These are phyloP conservation scores for Candida albicans DNA, from an alignment of 1,139 yeast species.

Conservation along the genomic window DNA sequence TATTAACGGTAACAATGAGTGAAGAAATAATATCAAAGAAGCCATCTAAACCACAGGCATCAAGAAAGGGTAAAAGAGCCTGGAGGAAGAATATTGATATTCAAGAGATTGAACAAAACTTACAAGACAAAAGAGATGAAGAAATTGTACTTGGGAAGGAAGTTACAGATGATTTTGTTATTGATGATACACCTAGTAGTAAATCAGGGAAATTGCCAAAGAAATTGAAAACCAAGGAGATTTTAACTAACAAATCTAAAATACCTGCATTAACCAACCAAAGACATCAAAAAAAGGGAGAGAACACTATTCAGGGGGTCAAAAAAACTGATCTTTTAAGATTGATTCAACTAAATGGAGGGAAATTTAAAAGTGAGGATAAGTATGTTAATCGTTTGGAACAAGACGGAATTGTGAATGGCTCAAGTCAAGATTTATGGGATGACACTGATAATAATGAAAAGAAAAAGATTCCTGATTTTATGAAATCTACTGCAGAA, in stretches of 20 bases:
- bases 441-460: constrained; percentile 23
- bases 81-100: constrained; percentile 96
- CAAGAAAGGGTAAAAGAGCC: constrained; percentile 90
- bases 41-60: constrained; percentile 46
- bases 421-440: constrained; percentile 68
- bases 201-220: constrained; percentile 30
- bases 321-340: constrained; percentile 65
- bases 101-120: constrained; percentile 68
- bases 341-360: constrained; percentile 82
- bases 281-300: constrained; percentile 36
- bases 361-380: constrained; percentile 62
- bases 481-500: constrained; percentile 46
- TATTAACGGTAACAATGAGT: constrained; percentile 7
- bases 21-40: constrained; percentile 3
- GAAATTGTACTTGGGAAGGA: constrained; percentile 64
- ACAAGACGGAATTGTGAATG: constrained; percentile 60
- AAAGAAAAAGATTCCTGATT: constrained; percentile 30
- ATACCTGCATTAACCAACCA: constrained; percentile 59
- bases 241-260: constrained; percentile 74
- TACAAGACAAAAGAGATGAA: constrained; percentile 69
- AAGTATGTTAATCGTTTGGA: constrained; percentile 53
- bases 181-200: constrained; percentile 52
- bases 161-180: constrained; percentile 56
- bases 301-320: constrained; percentile 59
- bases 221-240: constrained; percentile 69